These are phyloP conservation scores for Ascochyta fabae DNA, from an alignment of 2,329 filamentous ascomycete genomes.

Conservation along the genomic window DNA sequence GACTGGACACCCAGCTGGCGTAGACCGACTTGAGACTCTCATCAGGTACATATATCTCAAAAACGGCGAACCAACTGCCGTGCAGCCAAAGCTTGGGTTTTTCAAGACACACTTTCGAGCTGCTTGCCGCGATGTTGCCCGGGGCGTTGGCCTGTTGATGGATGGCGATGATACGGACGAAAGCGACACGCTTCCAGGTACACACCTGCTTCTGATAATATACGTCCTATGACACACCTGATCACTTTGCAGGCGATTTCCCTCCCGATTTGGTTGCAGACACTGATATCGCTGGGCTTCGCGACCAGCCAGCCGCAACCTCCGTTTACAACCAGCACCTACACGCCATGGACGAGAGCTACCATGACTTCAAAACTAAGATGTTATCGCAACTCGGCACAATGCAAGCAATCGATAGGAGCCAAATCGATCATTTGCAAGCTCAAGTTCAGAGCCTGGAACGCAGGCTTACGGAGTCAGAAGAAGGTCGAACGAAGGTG, in stretches of 20 bases:
- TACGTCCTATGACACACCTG: background rate
- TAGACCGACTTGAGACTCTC: conserved; percentile 4
- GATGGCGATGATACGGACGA: background rate
- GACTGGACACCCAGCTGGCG: background rate
- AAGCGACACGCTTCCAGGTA: background rate
- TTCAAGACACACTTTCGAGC: conserved; percentile 7
- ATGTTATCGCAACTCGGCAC: background rate
- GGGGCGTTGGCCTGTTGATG: background rate
- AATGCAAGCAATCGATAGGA: background rate
- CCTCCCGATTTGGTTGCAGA: background rate
- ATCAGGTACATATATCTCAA: background rate
- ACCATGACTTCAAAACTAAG: conserved; percentile 6
- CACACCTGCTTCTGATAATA: background rate
- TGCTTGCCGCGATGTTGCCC: conserved; percentile 2
- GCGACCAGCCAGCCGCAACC: background rate
- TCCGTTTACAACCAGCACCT: background rate
- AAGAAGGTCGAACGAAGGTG: background rate
- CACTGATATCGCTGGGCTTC: background rate
- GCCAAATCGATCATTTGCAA: background rate
- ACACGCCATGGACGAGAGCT: conserved; percentile 3
- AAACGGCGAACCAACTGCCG: background rate
- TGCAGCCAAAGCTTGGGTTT: background rate
- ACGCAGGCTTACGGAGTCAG: background rate
- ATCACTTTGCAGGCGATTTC: background rate
- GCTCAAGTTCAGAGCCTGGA: background rate